These are phyloP conservation scores for Pichia californica DNA, from an alignment of 805 yeast genomes.

Conservation along the genomic window DNA sequence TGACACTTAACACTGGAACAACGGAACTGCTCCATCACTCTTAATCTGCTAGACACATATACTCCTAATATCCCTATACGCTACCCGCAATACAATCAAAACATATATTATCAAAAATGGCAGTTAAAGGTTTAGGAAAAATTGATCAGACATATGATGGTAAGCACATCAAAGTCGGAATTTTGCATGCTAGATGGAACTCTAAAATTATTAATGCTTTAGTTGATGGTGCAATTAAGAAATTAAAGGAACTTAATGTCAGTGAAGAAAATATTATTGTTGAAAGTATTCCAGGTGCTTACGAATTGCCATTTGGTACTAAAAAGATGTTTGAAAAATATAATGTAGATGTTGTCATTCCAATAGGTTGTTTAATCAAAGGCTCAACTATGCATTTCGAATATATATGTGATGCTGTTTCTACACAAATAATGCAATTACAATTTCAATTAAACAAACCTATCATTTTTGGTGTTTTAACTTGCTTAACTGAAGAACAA, in stretches of 20 bases:
- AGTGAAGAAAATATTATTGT: slow-evolving; percentile 66
- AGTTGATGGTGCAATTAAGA: slow-evolving; percentile 66
- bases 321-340: slow-evolving; percentile 44
- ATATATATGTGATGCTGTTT: slow-evolving; percentile 86
- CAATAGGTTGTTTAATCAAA: slow-evolving; percentile 91
- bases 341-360: slow-evolving; percentile 74
- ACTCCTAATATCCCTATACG: no score
- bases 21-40: no score
- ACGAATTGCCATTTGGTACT: slow-evolving; percentile 84
- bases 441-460: slow-evolving; percentile 69
- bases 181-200: slow-evolving; percentile 97
- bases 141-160: slow-evolving; percentile 42
- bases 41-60: no score
- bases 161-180: slow-evolving; percentile 42
- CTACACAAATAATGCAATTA: slow-evolving; percentile 76
- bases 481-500: slow-evolving; percentile 91
- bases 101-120: no score
- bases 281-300: slow-evolving; percentile 91
- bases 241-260: slow-evolving; percentile 62
- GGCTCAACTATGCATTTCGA: slow-evolving; percentile 98
- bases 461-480: slow-evolving; percentile 87
- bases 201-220: slow-evolving; percentile 65
- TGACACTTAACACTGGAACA: no score
- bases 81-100: no score
- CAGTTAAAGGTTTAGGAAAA: slow-evolving; percentile 75